These are phyloP conservation scores for Isabelozyma rhagii DNA, from an alignment of 805 yeast species.

Conservation along the genomic window DNA sequence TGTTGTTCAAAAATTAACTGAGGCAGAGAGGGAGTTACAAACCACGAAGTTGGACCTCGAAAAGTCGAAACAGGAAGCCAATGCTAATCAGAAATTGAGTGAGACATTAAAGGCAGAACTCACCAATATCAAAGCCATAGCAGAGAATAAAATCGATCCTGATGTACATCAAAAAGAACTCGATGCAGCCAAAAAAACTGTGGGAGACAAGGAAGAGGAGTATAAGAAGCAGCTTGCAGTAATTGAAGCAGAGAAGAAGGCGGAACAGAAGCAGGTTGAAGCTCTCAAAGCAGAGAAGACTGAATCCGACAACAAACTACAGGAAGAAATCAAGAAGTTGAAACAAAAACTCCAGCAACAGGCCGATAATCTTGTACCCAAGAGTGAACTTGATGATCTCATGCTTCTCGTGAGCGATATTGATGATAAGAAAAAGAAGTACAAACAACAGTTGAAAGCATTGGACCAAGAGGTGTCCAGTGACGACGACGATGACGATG, in stretches of 20 bases:
- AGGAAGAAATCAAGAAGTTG: conserved; percentile 5
- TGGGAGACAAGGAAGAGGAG: background rate
- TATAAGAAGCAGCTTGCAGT: background rate
- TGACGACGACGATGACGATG: conserved; percentile 67
- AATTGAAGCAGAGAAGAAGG: background rate
- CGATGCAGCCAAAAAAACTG: background rate
- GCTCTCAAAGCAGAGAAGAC: background rate
- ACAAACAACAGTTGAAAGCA: conserved; percentile 49
- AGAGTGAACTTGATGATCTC: conserved; percentile 65
- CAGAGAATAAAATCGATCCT: background rate
- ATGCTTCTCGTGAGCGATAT: conserved; percentile 73
- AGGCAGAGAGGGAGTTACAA: background rate
- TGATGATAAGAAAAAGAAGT: conserved; percentile 62
- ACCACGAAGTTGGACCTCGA: background rate
- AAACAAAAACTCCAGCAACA: conserved; percentile 5
- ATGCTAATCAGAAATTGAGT: background rate
- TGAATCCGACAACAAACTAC: background rate
- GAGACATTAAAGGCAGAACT: background rate
- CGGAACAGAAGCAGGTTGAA: background rate
- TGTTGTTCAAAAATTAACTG: background rate
- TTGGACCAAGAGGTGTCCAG: conserved; percentile 64
- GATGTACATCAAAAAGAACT: background rate
- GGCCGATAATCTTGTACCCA: conserved; percentile 33
- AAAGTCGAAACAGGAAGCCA: conserved; percentile 1
- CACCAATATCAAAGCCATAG: background rate